Evolutionary conservation across 202 grass and related monocot species (phyloP).

Genomic region (Eragrostis tef): DNA sequence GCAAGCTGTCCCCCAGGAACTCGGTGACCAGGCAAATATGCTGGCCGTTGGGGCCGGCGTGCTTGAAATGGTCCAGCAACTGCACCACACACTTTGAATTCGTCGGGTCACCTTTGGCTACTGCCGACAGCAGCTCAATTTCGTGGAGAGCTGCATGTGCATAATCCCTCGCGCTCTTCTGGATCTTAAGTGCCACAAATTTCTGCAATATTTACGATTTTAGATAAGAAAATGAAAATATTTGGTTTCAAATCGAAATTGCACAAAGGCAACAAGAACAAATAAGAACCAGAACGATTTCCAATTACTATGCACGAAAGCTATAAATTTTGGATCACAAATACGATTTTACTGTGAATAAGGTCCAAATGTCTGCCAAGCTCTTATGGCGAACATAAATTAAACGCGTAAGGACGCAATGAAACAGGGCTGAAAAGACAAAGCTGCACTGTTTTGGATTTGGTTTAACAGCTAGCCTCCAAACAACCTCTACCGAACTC

Average conservation of each 20-base stretch:
- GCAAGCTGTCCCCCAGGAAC: constrained; percentile 81
- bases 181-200: constrained; percentile 93
- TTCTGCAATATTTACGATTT: constrained; percentile 52
- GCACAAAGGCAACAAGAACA: neutral
- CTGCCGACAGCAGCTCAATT: constrained; percentile 73
- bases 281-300: neutral
- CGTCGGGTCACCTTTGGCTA: constrained; percentile 67
- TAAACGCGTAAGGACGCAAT: constrained; percentile 7
- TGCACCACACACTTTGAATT: constrained; percentile 69
- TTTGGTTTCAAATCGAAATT: constrained; percentile 1
- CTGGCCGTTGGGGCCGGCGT: constrained; percentile 75
- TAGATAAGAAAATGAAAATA: neutral
- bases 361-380: neutral
- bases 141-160: constrained; percentile 76
- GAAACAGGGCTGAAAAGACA: constrained; percentile 44
- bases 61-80: constrained; percentile 91
- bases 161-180: constrained; percentile 94
- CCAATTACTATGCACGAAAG: neutral
- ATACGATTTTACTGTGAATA: neutral
- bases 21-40: constrained; percentile 84
- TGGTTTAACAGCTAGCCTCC: constrained; percentile 12
- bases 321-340: constrained; percentile 16
- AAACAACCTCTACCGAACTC: constrained; percentile 26
- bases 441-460: constrained; percentile 30
- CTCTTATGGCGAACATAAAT: neutral